Percentiles rank a stretch among this genome's conserved stretches.
Evolutionary conservation across 352 stramenopile species (phyloP).

Genomic region (Globisporangium ultimum): DNA sequence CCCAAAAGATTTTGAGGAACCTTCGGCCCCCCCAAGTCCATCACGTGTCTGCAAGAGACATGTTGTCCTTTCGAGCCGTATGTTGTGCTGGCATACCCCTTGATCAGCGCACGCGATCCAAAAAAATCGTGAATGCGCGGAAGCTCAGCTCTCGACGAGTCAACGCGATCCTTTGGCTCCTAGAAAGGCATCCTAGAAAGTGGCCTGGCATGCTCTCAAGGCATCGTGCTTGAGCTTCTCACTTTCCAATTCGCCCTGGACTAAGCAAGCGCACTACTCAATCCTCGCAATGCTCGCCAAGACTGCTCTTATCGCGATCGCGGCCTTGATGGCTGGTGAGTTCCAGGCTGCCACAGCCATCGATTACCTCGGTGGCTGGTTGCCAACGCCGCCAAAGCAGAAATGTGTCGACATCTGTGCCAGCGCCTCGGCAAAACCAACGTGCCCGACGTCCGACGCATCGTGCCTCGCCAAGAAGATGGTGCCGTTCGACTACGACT

Average conservation of each 20-base stretch:
- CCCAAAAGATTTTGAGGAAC: no score
- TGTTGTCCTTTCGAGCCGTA: no score
- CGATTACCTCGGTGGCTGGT: conserved; percentile 59
- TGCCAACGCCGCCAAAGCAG: conserved; percentile 26
- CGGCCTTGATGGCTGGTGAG: not conserved
- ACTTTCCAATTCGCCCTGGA: not conserved
- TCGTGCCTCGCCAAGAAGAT: conserved; percentile 54
- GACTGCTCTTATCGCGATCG: not conserved
- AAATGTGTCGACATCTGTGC: conserved; percentile 70
- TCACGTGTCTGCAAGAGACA: no score
- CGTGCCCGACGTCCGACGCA: conserved; percentile 44
- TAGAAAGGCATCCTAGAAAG: no score
- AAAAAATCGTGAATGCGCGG: no score
- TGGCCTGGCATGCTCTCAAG: no score
- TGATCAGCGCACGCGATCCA: no score
- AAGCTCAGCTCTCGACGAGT: no score
- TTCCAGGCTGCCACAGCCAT: conserved; percentile 15
- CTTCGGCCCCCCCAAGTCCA: no score
- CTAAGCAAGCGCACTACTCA: not conserved
- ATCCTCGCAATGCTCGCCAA: not conserved
- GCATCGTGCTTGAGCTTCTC: not conserved
- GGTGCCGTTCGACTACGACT: conserved; percentile 64
- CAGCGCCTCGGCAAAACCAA: conserved; percentile 35
- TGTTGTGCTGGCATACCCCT: no score
- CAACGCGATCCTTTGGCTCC: no score